Evolutionary conservation across 257 asterid species (phyloP), one percentile per base, ranked within the genome.

Genomic region (Verbascum thapsus): DNA sequence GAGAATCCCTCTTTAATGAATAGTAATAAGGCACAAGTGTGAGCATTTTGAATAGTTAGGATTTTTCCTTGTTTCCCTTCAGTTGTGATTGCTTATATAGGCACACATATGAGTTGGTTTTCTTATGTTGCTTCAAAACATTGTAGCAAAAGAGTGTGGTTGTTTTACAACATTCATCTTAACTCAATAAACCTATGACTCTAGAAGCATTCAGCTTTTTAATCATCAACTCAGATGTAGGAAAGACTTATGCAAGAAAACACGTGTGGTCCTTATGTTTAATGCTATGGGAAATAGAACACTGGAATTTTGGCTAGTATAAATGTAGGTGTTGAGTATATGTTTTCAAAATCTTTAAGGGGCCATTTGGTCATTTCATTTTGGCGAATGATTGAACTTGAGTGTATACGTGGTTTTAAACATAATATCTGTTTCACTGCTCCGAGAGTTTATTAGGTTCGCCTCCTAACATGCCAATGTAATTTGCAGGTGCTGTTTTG

Each of bases 401-500:
- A 54, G 10, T 15, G n/a, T 55, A 4, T 35, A 9, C 0, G 30
- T 8, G 2, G 23, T 19, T 5, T n/a, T 7, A n/a, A 30, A 19
- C 4, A 5, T 35, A 20, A 30, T 62, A 54, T 19, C 22, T 70
- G 3, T 30, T 55, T n/a, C 13, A 60, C 13, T 37, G 58, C 49
- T 10, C 6, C 4, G 15, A 26, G 18, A 10, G 42, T 42, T 0
- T 64, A 16, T 19, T 19, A 26, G 23, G 26, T 52, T 16, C 10
- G 11, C 49, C 52, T 5, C 57, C 51, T 63, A 43, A 35, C 57
- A 10, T 57, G 61, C 9, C 67, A 43, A 43, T 53, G 61, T 45
- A 58, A 44, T 45, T 59, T 65, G 54, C 76, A 75, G 80, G 80
- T 60, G 53, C 45, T 26, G 5, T 16, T 64, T 32, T 53, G 59